A percentile compares a stretch with the other conserved stretches of the same genome.
These are phyloP conservation scores for Coemansia javaensis DNA, from an alignment of 192 early-diverging fungal genomes.

Conservation along the genomic window DNA sequence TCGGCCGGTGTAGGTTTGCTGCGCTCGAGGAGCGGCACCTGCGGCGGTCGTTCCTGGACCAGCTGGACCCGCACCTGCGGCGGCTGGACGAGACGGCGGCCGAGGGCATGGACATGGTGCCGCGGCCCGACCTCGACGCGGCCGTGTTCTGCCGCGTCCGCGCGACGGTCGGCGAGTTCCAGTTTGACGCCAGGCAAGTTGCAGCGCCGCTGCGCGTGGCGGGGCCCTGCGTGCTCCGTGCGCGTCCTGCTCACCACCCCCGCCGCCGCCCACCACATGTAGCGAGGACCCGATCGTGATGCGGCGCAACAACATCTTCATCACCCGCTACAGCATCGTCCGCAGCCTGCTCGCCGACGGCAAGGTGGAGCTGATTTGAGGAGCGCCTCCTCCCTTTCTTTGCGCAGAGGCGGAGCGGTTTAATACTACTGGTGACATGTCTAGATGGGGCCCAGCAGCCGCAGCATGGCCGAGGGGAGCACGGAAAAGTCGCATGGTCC, in stretches of 20 bases:
- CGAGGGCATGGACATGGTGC: constrained; percentile 39
- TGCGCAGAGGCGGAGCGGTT: no score
- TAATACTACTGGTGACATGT: no score
- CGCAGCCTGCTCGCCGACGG: constrained; percentile 37
- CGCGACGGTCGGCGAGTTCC: constrained; percentile 39
- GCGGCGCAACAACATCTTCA: constrained; percentile 46
- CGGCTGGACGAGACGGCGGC: constrained; percentile 22
- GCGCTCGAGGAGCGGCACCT: constrained; percentile 28
- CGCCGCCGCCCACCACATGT: no score
- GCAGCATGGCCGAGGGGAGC: no score
- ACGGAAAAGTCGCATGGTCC: no score
- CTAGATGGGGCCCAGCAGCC: no score
- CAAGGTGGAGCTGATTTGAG: constrained; percentile 44
- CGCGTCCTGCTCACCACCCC: no score
- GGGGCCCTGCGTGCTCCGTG: no score
- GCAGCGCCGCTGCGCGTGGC: no score
- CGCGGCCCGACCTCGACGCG: constrained; percentile 32
- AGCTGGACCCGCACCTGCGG: constrained; percentile 42
- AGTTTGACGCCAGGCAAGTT: constrained; percentile 41
- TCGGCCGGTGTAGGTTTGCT: constrained; percentile 17
- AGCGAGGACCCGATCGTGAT: constrained; percentile 47
- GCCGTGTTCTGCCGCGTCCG: constrained; percentile 48
- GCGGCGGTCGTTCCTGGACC: constrained; percentile 42
- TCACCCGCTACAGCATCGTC: constrained; percentile 47
- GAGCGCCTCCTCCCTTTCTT: no score